phyloP scores from a whole-genome alignment of 306 rosid species.

The Lathyrus aphaca region DNA sequence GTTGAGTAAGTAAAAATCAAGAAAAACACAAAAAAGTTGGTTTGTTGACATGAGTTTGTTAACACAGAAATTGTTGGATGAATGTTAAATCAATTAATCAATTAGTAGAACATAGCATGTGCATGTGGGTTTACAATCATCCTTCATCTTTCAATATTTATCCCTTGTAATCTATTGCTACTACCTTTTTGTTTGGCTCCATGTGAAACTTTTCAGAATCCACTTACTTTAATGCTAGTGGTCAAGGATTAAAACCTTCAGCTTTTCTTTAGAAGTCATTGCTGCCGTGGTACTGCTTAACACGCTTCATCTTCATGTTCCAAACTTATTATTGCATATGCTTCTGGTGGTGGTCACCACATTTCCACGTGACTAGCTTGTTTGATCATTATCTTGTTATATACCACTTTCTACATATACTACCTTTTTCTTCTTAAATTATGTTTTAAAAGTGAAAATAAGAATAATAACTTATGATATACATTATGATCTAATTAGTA shows the following conservation, averaged over 20 bases:
- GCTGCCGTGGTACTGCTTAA: constrained; percentile 26
- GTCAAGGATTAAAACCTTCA: constrained; percentile 28
- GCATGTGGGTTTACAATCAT: constrained; percentile 42
- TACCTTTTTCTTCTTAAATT: not conserved
- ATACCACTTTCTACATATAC: not conserved
- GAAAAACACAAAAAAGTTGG: too few species aligned
- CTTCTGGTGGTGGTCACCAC: constrained; percentile 18
- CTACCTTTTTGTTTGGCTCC: constrained; percentile 41
- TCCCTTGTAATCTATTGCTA: constrained; percentile 22
- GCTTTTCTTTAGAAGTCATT: constrained; percentile 36
- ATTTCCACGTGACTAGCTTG: constrained; percentile 26
- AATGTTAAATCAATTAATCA: constrained; percentile 34
- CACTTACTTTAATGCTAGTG: constrained; percentile 45
- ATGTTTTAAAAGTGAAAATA: not conserved
- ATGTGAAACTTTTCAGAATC: constrained; percentile 84
- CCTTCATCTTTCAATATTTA: not conserved
- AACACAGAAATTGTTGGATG: not conserved
- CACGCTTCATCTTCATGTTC: constrained; percentile 37
- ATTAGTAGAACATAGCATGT: constrained; percentile 40
- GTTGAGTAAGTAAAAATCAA: too few species aligned
- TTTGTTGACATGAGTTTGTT: too few species aligned
- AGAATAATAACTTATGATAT: not conserved
- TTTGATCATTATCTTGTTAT: not conserved
- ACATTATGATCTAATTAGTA: not conserved
- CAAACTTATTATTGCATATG: constrained; percentile 39